Evolutionary conservation across 2,329 filamentous ascomycete genomes (phyloP).

Genomic region (Calonectria hawksworthii): DNA sequence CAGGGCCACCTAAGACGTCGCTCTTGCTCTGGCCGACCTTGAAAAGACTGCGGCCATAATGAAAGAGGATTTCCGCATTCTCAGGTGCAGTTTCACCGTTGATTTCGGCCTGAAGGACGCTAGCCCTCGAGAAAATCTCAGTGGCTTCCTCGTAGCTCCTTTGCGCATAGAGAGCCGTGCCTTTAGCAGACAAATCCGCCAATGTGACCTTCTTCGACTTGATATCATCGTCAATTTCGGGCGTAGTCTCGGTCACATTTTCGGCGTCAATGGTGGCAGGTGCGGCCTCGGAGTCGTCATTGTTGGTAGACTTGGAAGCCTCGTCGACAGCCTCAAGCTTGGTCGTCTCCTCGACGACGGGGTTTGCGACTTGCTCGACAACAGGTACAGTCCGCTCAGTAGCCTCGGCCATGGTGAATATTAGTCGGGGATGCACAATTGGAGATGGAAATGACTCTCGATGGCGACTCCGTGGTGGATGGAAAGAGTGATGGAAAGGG

Average conservation of each 20-base stretch:
- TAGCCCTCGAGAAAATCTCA: constrained; percentile 89
- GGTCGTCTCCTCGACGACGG: constrained; percentile 31
- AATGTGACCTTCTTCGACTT: constrained; percentile 74
- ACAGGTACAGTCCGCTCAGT: constrained; percentile 45
- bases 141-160: constrained; percentile 90
- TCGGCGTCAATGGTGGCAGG: constrained; percentile 37
- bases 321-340: constrained; percentile 29
- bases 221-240: constrained; percentile 57
- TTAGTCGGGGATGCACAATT: not conserved
- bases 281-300: constrained; percentile 33
- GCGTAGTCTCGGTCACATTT: constrained; percentile 19
- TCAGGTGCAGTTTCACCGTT: constrained; percentile 92
- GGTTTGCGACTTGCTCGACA: constrained; percentile 35
- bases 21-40: constrained; percentile 95
- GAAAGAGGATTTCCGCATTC: constrained; percentile 94
- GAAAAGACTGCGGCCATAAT: constrained; percentile 94
- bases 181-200: constrained; percentile 83
- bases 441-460: not conserved
- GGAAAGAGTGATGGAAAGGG: not conserved
- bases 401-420: constrained; percentile 47
- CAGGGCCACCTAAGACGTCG: constrained; percentile 90
- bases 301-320: constrained; percentile 31
- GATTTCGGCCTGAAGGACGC: constrained; percentile 89
- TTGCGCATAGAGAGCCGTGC: constrained; percentile 86
- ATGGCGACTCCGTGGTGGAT: constrained; percentile 2